Evolutionary conservation across 2,329 filamentous ascomycete species (phyloP), one percentile per base, ranked within the genome.

Genomic region (Penicillium sp.): DNA sequence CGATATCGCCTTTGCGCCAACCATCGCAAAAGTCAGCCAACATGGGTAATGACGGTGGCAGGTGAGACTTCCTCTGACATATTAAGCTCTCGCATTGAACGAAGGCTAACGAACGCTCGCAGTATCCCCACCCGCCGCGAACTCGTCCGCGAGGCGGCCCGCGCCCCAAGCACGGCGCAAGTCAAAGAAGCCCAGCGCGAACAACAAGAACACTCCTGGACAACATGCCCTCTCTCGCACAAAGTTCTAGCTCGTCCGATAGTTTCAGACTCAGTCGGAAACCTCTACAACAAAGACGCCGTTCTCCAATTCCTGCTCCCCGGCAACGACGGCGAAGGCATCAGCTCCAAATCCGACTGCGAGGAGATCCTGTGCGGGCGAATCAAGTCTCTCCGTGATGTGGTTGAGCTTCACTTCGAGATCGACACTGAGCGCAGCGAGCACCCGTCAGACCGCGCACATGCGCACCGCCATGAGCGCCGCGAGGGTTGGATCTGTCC

Each of bases 21-120:
- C 46, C n/a, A 16, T 53, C 48, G 18, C 27, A 28, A 53, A 35
- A 36, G 31, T 46, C 39, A 35, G 42, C 22, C 36, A 72, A 65
- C 63, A 96, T 99, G 94, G 94, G 94, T 70, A 99, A 99, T 76
- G 94, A 99, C 71, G 94, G 94, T 63, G 94, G 94, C 69, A 92
- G 79, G 79, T 80, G 62, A 68, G 69, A 59, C 25, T 14, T n/a
- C 10, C 11, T 24, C 6, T 30, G n/a, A 8, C 7, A 6, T 4
- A n/a, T 7, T 2, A 5, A 20, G 24, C 9, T 24, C 4, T 28
- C 2, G 14, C 8, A 10, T 16, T 5, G 2, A 30, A 20, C 2
- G 8, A 5, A 42, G 31, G 39, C 43, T 50, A 36, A 51, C 7
- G 27, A 30, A 22, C 11, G 11, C 31, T 18, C 2, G 16, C 58